Evolutionary conservation across 352 stramenopile genomes (phyloP).

Genomic region (Phytophthora sansomeana): DNA sequence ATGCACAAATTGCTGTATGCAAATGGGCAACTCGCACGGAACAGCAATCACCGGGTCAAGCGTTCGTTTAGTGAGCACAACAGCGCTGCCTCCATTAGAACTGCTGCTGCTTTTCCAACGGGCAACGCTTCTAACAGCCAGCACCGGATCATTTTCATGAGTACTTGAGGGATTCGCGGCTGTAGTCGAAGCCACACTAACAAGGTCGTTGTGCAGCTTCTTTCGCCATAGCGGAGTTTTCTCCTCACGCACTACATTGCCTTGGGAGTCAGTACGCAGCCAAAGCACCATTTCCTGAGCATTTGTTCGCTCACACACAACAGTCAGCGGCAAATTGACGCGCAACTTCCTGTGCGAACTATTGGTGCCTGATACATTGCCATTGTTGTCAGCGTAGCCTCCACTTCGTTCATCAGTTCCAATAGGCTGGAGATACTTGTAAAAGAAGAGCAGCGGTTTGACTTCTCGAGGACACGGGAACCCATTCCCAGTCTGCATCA

Average conservation of each 20-base stretch:
- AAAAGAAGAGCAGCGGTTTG: conserved; percentile 77
- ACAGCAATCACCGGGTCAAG: conserved; percentile 68
- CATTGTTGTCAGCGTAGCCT: conserved; percentile 7
- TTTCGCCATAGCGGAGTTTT: conserved; percentile 67
- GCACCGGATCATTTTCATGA: conserved; percentile 40
- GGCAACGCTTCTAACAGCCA: conserved; percentile 67
- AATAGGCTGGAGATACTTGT: conserved; percentile 87
- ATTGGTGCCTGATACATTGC: background rate
- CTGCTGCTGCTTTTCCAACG: conserved; percentile 58
- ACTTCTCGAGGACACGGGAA: conserved; percentile 43
- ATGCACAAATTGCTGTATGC: conserved; percentile 74
- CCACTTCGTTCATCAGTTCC: background rate
- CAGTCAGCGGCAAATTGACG: conserved; percentile 66
- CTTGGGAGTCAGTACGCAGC: conserved; percentile 58
- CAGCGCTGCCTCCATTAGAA: conserved; percentile 49
- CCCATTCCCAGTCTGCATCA: conserved; percentile 3
- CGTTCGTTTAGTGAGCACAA: conserved; percentile 64
- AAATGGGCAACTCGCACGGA: conserved; percentile 65
- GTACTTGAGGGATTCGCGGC: background rate
- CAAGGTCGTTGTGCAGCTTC: conserved; percentile 55
- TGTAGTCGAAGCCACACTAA: conserved; percentile 9
- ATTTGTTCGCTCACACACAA: conserved; percentile 66
- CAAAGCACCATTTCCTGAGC: conserved; percentile 65
- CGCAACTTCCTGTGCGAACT: conserved; percentile 46
- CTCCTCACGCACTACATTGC: conserved; percentile 58